Base-by-base conservation (phyloP, 2,329 filamentous ascomycete species). In the Fusarium redolens region DNA sequence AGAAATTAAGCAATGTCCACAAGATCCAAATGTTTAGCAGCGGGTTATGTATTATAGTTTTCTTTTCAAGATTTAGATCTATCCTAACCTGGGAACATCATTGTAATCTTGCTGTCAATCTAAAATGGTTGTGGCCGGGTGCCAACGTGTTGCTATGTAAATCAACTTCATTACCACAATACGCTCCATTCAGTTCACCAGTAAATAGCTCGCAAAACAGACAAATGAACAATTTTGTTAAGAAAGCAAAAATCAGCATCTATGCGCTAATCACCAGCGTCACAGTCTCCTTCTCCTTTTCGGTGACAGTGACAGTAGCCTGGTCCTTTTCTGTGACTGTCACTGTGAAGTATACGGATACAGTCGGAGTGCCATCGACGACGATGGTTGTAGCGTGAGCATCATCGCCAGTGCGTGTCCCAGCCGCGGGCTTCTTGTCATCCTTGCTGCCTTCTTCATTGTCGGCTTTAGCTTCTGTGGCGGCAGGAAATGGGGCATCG, bases 341-440 rank as follows among this genome's bases (percentile, higher is more conserved):
- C 5, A 83, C 79, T 8, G 82, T 83, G 33, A 82, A 74, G 65
- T 75, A 81, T 15, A 83, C 72, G 2, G 81, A 82, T 38, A 83
- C 79, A 14, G 81, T 82, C 5, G 79, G 78, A n/a, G 77, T 78
- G 7, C 81, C 80, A 37, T 78, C 73, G 25, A 79, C 75, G 20
- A 79, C 75, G 10, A 79, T 77, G 7, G 75, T 75, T 33, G 73
- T 74, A 25, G 69, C 67, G 55, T 67, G 69, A 35, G 62, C 73
- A 30, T 63, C 52, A 30, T 61, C 71, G 13, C 65, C 70, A 20
- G 64, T 65, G 20, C 58, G 68, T 22, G 65, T 75, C 17, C 58
- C 58, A 15, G 60, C 40, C 6, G 25, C 43, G 15, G 64, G 63
- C 59, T 73, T 48, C 20, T 65, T 63, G 17, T 76, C 75, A 31